Evolutionary conservation across 192 early-diverging fungal genomes (phyloP).

Genomic region (Coemansia sp.): DNA sequence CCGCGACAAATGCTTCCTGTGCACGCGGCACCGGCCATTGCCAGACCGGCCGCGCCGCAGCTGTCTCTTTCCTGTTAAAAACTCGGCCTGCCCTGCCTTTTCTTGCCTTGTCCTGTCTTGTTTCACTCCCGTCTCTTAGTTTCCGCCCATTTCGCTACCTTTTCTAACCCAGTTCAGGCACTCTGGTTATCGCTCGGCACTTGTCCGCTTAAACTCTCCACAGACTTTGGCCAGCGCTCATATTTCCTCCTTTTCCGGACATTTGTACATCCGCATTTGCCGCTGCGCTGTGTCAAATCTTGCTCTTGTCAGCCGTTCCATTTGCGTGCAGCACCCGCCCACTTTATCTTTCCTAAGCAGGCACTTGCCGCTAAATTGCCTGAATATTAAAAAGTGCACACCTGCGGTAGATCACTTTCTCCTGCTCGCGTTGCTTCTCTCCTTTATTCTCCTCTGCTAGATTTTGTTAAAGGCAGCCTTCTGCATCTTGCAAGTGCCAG

Average conservation of each 20-base stretch:
- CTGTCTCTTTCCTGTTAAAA: conserved; percentile 37
- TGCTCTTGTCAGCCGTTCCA: background rate
- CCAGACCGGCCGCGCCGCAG: background rate
- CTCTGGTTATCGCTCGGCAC: background rate
- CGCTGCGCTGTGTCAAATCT: background rate
- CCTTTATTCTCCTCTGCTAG: background rate
- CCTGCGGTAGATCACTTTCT: conserved; percentile 18
- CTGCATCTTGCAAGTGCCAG: background rate
- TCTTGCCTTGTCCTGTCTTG: conserved; percentile 3
- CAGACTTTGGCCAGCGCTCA: conserved; percentile 1
- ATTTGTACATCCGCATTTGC: conserved; percentile 6
- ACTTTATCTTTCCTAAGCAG: background rate
- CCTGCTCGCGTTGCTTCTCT: conserved; percentile 1
- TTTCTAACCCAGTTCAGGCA: background rate
- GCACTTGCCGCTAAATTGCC: background rate
- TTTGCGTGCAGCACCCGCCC: background rate
- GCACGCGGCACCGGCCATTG: background rate
- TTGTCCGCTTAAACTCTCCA: background rate
- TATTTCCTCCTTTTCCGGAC: background rate
- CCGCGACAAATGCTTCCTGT: background rate
- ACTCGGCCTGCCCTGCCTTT: conserved; percentile 18
- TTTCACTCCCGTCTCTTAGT: background rate
- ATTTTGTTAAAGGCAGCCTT: background rate
- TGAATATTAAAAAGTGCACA: conserved; percentile 22
- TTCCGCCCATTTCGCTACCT: background rate